Evolutionary conservation across 177 flowering plant species (phyloP).

Genomic region (Vitis hybrid): DNA sequence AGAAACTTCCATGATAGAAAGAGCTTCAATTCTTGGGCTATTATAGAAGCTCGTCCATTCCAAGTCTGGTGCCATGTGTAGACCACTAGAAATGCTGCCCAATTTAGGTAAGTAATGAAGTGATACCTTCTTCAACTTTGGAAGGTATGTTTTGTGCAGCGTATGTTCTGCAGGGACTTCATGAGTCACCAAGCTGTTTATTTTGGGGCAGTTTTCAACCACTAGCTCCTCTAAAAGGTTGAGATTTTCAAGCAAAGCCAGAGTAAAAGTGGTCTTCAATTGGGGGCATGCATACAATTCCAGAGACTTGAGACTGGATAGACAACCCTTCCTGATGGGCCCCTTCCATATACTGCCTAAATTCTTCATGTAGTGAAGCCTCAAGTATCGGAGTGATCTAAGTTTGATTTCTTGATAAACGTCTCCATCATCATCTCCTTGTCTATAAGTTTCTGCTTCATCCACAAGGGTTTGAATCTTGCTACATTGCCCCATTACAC

Average conservation of each 20-base stretch:
- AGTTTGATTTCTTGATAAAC: not conserved
- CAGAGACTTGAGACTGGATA: constrained; percentile 1
- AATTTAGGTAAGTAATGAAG: constrained; percentile 7
- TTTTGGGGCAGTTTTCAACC: constrained; percentile 4
- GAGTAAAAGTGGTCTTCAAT: constrained; percentile 3
- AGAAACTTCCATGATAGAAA: too few species aligned
- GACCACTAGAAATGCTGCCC: constrained; percentile 3
- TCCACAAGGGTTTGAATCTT: not conserved
- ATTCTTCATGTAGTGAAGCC: constrained; percentile 9
- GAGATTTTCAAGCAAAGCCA: constrained; percentile 4
- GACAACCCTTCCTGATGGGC: not conserved
- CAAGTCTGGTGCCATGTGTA: not conserved
- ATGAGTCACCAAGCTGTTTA: not conserved
- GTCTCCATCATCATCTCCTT: too few species aligned
- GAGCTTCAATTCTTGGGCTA: too few species aligned
- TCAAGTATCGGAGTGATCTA: not conserved
- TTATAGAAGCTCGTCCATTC: not conserved
- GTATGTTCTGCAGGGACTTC: not conserved
- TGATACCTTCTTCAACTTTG: constrained; percentile 5
- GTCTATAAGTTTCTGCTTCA: not conserved
- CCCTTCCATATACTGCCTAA: constrained; percentile 6
- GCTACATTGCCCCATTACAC: constrained; percentile 10
- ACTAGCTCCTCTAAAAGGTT: not conserved
- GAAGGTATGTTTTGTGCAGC: not conserved
- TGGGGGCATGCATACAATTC: constrained; percentile 6